Conservation (phyloP, 2,329 filamentous ascomycete genomes). For the Monosporascus sp. region DNA sequence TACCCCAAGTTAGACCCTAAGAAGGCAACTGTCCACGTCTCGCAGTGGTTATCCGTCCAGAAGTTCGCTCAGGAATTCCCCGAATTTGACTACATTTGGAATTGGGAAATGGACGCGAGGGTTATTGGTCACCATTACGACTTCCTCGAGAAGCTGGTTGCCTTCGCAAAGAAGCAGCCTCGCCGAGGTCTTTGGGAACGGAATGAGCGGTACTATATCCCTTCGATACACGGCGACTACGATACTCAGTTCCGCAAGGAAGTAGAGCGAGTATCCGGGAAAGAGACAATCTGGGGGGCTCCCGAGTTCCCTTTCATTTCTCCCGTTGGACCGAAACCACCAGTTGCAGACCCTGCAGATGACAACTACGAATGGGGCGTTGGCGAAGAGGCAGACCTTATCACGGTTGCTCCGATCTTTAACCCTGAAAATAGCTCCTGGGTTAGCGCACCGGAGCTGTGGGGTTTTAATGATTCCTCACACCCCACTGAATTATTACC, state of each 20-base stretch:
- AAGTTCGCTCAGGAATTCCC: constrained; percentile 71
- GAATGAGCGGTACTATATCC: constrained; percentile 68
- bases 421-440: constrained; percentile 67
- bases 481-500: constrained; percentile 53
- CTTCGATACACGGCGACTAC: constrained; percentile 61
- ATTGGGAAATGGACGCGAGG: constrained; percentile 80
- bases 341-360: constrained; percentile 48
- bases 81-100: constrained; percentile 78
- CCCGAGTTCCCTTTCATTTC: constrained; percentile 52
- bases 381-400: constrained; percentile 68
- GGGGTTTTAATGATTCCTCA: constrained; percentile 53
- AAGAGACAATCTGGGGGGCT: constrained; percentile 62
- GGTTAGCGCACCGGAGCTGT: constrained; percentile 64
- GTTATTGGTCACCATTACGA: constrained; percentile 80
- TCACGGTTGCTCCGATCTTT: constrained; percentile 74
- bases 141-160: constrained; percentile 59
- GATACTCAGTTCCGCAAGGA: constrained; percentile 59
- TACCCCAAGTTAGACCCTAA: constrained; percentile 66
- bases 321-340: constrained; percentile 60
- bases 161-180: constrained; percentile 62
- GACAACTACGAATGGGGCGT: constrained; percentile 73
- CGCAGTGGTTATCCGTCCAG: constrained; percentile 68
- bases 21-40: constrained; percentile 48
- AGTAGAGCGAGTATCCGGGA: constrained; percentile 49
- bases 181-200: constrained; percentile 70